Evolutionary conservation across 768 basidiomycete species (phyloP), one percentile per base, ranked within the genome.

Genomic region (Russula emetica): DNA sequence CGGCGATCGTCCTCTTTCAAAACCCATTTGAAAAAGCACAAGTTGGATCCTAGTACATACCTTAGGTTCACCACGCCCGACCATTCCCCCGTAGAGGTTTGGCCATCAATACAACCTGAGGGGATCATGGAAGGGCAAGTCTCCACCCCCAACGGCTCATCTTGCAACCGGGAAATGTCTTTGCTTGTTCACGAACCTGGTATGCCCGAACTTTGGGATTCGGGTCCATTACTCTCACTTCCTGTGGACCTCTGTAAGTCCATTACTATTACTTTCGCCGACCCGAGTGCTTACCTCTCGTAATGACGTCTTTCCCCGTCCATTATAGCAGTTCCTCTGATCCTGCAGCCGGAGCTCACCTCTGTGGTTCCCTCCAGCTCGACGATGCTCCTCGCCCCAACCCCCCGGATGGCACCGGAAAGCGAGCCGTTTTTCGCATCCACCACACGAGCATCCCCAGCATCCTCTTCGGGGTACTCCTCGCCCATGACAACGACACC

Each of bases 1-100:
- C 86, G 86, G 71, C 85, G 87, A 57, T 79, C 79, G 30, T 82
- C 83, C 34, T 78, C 82, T 26, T 88, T 86, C 64, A 74, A 74
- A 28, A 71, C 72, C 3, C 87, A 89, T 72, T 71, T 88, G 55
- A 73, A 70, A 61, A 61, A 80, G 70, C 86, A 88, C 64, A 72
- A 71, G 20, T 55, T 75, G 61, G 70, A 78, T 63, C 66, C 72
- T 13, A 32, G 8, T 9, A 47, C 50, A 18, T 38, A 73, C 30
- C 26, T 42, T n/a, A 70, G 71, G 13, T 18, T 22, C 24, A 22
- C 26, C 50, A 45, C 45, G 14, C 60, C 26, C n/a, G 8, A 52
- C 3, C 38, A 24, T 20, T 36, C 59, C 40, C 30, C 32, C 8
- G 5, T n/a, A 38, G 22, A 20, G 28, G 40, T 22, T 52, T 34